Evolutionary conservation across 352 stramenopile species (phyloP).

Genomic region (Saprolegnia parasitica): DNA sequence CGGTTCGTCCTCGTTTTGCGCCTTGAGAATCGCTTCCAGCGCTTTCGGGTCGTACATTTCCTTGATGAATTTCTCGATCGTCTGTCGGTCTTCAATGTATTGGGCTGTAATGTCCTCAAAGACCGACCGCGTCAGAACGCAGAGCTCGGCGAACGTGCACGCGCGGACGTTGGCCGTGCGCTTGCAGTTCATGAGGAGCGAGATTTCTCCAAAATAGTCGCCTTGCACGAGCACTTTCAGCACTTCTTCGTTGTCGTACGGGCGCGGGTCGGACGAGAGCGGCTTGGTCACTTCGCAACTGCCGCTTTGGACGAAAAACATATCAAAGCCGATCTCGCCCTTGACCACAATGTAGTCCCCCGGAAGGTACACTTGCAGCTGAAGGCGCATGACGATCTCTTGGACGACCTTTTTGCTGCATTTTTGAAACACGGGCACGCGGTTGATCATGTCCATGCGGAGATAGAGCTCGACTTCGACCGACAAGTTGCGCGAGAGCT

Average conservation of each 20-base stretch:
- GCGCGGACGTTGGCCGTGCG: slow-evolving; percentile 73
- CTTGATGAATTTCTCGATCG: slow-evolving; percentile 85
- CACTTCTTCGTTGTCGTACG: neutral
- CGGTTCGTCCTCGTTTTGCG: slow-evolving; percentile 30
- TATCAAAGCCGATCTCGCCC: slow-evolving; percentile 77
- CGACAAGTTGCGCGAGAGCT: slow-evolving; percentile 71
- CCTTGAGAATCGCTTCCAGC: slow-evolving; percentile 72
- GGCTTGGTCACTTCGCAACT: slow-evolving; percentile 80
- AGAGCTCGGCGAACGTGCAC: slow-evolving; percentile 68
- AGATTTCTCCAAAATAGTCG: slow-evolving; percentile 81
- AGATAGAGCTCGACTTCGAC: slow-evolving; percentile 82
- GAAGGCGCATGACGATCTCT: slow-evolving; percentile 76
- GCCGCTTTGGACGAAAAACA: slow-evolving; percentile 85
- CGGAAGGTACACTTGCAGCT: slow-evolving; percentile 81
- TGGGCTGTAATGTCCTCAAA: slow-evolving; percentile 73
- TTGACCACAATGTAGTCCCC: slow-evolving; percentile 81
- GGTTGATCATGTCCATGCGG: slow-evolving; percentile 86
- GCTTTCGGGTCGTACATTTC: slow-evolving; percentile 78
- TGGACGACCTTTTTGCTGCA: slow-evolving; percentile 79
- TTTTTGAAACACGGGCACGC: slow-evolving; percentile 75
- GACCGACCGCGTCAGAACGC: slow-evolving; percentile 59
- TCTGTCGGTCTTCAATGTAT: slow-evolving; percentile 70
- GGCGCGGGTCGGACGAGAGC: neutral
- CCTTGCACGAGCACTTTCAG: slow-evolving; percentile 41
- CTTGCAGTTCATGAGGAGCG: slow-evolving; percentile 81